These are phyloP conservation scores for Golovinomyces cichoracearum DNA, from an alignment of 2,329 filamentous ascomycete species.

Conservation along the genomic window DNA sequence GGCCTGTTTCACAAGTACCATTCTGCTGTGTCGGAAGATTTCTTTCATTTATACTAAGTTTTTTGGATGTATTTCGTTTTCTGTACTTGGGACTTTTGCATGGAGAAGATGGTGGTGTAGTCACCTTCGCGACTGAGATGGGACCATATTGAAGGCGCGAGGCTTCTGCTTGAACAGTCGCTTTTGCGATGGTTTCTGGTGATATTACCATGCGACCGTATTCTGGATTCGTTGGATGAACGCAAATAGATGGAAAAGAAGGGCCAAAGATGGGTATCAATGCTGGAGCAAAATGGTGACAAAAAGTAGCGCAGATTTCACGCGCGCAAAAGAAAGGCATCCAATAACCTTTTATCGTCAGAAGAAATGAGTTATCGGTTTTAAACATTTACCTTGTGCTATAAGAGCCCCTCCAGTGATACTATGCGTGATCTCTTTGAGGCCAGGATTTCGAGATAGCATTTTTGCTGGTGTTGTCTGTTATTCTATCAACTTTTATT, in stretches of 20 bases:
- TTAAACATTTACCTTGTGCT: conserved; percentile 45
- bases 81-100: too few relatives aligned
- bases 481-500: conserved; percentile 6
- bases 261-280: conserved; percentile 77
- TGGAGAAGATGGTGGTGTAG: neutral
- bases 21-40: neutral
- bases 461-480: conserved; percentile 78
- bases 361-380: neutral
- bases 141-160: conserved; percentile 16
- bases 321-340: conserved; percentile 72
- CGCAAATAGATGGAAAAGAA: conserved; percentile 49
- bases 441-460: conserved; percentile 47
- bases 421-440: conserved; percentile 74
- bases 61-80: neutral
- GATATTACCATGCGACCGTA: conserved; percentile 44
- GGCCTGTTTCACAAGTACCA: neutral
- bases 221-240: conserved; percentile 32
- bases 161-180: conserved; percentile 24
- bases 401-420: conserved; percentile 79
- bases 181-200: conserved; percentile 25
- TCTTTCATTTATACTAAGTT: neutral
- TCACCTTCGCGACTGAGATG: neutral
- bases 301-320: conserved; percentile 75
- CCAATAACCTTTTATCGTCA: conserved; percentile 51
- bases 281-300: conserved; percentile 55